A percentile compares a stretch with the other conserved stretches of the same genome.
These are phyloP conservation scores for Emmonsia crescens DNA, from an alignment of 2,329 filamentous ascomycete genomes.

Conservation along the genomic window DNA sequence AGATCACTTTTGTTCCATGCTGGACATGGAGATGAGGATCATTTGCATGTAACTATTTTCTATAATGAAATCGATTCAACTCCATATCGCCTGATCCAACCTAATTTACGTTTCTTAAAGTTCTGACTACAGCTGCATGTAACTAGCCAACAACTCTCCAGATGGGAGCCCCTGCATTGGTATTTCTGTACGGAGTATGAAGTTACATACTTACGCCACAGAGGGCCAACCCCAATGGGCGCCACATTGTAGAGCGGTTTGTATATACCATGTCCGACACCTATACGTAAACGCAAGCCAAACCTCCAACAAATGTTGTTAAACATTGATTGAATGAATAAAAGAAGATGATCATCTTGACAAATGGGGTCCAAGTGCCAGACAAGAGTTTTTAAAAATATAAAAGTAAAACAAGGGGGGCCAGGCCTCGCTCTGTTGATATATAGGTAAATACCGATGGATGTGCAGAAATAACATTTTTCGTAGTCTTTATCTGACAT, in stretches of 20 bases:
- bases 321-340: no score
- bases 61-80: not conserved
- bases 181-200: not conserved
- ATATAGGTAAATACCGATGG: not conserved
- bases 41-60: not conserved
- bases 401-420: not conserved
- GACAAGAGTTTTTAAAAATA: not conserved
- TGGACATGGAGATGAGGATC: not conserved
- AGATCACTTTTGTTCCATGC: not conserved
- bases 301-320: not conserved
- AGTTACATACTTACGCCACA: not conserved
- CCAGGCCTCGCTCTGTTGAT: not conserved
- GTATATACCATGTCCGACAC: not conserved
- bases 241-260: not conserved
- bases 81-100: not conserved
- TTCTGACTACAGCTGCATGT: not conserved
- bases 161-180: not conserved
- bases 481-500: not conserved
- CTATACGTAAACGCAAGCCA: not conserved
- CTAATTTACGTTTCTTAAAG: not conserved
- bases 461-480: not conserved
- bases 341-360: not conserved
- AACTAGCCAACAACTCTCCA: not conserved
- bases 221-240: not conserved
- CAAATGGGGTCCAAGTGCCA: not conserved